A percentile compares a stretch with the other conserved stretches of the same genome.
Evolutionary conservation across 2,329 filamentous ascomycete genomes (phyloP).

Genomic region (Alternaria ethzedia): DNA sequence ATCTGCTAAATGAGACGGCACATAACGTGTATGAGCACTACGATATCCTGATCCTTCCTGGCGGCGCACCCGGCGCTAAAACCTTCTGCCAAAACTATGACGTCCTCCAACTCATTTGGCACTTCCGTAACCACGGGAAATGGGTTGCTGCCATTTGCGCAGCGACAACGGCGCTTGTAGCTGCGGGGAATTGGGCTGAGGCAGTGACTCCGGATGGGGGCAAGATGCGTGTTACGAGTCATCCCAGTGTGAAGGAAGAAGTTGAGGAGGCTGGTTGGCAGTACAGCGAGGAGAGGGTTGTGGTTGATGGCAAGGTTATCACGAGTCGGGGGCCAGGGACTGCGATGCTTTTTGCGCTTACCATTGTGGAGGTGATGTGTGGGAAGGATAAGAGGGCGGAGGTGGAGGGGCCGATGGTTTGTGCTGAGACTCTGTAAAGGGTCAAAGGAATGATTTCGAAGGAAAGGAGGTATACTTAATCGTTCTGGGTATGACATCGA

Average conservation of each 20-base stretch:
- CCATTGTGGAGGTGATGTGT: conserved; percentile 45
- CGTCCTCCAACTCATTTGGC: no score
- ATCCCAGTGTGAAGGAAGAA: conserved; percentile 47
- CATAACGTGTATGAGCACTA: conserved; percentile 7
- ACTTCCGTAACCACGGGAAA: conserved; percentile 25
- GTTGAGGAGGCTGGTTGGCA: conserved; percentile 41
- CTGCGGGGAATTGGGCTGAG: no score
- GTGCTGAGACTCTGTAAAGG: conserved; percentile 37
- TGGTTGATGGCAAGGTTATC: conserved; percentile 44
- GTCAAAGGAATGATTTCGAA: no score
- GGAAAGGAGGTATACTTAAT: no score
- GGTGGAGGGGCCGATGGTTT: conserved; percentile 57
- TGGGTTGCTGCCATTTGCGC: conserved; percentile 48
- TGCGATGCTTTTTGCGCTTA: conserved; percentile 47
- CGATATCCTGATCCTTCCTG: conserved; percentile 48
- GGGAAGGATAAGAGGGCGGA: conserved; percentile 57
- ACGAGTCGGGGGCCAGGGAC: conserved; percentile 50
- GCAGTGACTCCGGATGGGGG: conserved; percentile 10
- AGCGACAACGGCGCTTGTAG: conserved; percentile 48
- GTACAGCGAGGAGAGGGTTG: conserved; percentile 46
- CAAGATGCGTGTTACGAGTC: conserved; percentile 43
- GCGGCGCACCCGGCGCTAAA: conserved; percentile 47
- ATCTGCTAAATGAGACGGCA: no score
- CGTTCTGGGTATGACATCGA: no score
- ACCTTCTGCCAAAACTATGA: conserved; percentile 34